These are phyloP conservation scores for Clohesyomyces aquaticus DNA, from an alignment of 495 filamentous ascomycete species.

Conservation along the genomic window DNA sequence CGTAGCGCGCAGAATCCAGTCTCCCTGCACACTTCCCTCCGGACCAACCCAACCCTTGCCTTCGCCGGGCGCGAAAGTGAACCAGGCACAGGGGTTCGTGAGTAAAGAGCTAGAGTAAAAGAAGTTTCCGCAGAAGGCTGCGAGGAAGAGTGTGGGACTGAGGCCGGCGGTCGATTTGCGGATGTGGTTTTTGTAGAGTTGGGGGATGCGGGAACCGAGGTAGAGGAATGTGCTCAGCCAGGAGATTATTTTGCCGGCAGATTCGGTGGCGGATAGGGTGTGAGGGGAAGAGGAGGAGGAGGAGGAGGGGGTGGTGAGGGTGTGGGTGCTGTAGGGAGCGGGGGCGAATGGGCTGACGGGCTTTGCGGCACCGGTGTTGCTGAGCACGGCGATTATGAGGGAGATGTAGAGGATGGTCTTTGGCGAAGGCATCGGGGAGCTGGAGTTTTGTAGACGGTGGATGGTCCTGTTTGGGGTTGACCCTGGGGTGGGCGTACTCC, in stretches of 20 bases:
- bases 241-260: conserved; percentile 61
- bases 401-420: conserved; percentile 45
- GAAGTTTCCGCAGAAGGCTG: conserved; percentile 72
- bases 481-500: conserved; percentile 17
- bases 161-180: conserved; percentile 72
- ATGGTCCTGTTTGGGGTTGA: conserved; percentile 27
- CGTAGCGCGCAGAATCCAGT: conserved; percentile 63
- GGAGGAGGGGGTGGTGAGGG: conserved; percentile 28
- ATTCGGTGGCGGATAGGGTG: conserved; percentile 50
- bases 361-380: conserved; percentile 27
- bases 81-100: conserved; percentile 71
- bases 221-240: conserved; percentile 71
- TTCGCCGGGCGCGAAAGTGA: conserved; percentile 63
- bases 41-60: conserved; percentile 66
- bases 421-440: conserved; percentile 38
- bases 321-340: conserved; percentile 47
- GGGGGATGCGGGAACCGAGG: conserved; percentile 70
- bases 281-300: conserved; percentile 29
- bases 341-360: conserved; percentile 25
- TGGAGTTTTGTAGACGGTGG: conserved; percentile 23
- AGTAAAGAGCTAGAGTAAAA: conserved; percentile 71
- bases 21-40: conserved; percentile 59
- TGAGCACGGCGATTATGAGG: conserved; percentile 43
- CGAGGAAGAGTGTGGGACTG: conserved; percentile 69
- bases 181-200: conserved; percentile 68